These are phyloP conservation scores for Capronia americana DNA, from an alignment of 2,329 filamentous ascomycete genomes.

Conservation along the genomic window DNA sequence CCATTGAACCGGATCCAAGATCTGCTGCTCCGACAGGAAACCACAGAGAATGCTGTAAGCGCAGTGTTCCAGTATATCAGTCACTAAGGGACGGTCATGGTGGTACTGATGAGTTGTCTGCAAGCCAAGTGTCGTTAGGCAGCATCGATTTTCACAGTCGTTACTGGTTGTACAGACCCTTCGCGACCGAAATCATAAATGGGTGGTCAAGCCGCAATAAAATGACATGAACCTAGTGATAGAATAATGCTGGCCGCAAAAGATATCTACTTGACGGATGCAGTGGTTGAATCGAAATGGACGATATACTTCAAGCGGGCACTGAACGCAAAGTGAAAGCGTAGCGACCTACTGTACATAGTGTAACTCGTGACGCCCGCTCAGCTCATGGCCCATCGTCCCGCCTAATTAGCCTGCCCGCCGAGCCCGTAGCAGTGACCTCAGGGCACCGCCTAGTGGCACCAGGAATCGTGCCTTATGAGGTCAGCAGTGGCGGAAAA, in stretches of 20 bases:
- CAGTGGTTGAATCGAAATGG: neutral
- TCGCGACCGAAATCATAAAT: neutral
- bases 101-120: conserved; percentile 1
- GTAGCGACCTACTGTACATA: neutral
- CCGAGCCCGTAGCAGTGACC: too few relatives aligned
- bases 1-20: conserved; percentile 86
- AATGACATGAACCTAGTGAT: neutral
- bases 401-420: neutral
- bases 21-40: conserved; percentile 85
- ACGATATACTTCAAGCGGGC: neutral
- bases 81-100: conserved; percentile 61
- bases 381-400: neutral
- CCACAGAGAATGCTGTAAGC: conserved; percentile 77
- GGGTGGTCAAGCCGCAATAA: neutral
- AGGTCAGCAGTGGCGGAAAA: conserved; percentile 1
- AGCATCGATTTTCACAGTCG: conserved; percentile 1
- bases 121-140: conserved; percentile 1
- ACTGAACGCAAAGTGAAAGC: neutral
- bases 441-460: neutral
- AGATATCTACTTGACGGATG: neutral
- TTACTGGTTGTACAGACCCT: neutral
- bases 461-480: neutral
- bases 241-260: neutral
- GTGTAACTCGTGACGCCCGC: too few relatives aligned
- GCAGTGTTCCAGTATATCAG: conserved; percentile 99